Evolutionary conservation across 2,329 filamentous ascomycete genomes (phyloP).

Genomic region (Aspergillus sojae): DNA sequence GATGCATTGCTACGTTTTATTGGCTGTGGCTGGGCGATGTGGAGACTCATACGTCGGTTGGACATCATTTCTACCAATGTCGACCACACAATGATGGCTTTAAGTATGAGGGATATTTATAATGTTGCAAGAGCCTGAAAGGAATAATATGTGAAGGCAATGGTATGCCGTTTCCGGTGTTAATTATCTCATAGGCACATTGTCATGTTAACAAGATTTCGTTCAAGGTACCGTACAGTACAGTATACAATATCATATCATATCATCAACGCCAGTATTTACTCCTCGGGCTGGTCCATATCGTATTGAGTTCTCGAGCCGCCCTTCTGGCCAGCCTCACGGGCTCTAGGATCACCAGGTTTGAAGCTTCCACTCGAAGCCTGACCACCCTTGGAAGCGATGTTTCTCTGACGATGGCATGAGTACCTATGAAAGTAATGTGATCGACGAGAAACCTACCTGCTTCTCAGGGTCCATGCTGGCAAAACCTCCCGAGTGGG

Average conservation of each 20-base stretch:
- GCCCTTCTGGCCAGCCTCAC: slow-evolving; percentile 58
- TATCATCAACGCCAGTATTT: background rate
- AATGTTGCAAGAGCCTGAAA: too few species aligned
- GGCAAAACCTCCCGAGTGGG: slow-evolving; percentile 33
- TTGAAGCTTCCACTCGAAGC: slow-evolving; percentile 58
- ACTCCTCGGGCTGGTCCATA: slow-evolving; percentile 12
- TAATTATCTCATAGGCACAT: background rate
- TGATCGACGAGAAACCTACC: slow-evolving; percentile 19
- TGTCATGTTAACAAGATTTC: background rate
- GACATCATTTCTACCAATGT: background rate
- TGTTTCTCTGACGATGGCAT: slow-evolving; percentile 46
- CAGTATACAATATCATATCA: too few species aligned
- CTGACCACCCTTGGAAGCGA: slow-evolving; percentile 58
- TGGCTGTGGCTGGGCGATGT: background rate
- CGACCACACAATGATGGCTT: background rate
- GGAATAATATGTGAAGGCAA: background rate
- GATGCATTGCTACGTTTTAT: background rate
- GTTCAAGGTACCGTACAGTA: background rate
- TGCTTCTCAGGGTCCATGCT: slow-evolving; percentile 35
- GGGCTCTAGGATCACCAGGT: slow-evolving; percentile 54
- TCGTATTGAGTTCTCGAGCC: slow-evolving; percentile 31
- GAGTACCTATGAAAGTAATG: background rate
- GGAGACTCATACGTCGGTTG: slow-evolving; percentile 3
- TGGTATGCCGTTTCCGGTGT: background rate
- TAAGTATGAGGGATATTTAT: too few species aligned